Evolutionary conservation across 495 filamentous ascomycete genomes (phyloP), one percentile per base, ranked within the genome.

Genomic region (Stereocaulon alpinum): DNA sequence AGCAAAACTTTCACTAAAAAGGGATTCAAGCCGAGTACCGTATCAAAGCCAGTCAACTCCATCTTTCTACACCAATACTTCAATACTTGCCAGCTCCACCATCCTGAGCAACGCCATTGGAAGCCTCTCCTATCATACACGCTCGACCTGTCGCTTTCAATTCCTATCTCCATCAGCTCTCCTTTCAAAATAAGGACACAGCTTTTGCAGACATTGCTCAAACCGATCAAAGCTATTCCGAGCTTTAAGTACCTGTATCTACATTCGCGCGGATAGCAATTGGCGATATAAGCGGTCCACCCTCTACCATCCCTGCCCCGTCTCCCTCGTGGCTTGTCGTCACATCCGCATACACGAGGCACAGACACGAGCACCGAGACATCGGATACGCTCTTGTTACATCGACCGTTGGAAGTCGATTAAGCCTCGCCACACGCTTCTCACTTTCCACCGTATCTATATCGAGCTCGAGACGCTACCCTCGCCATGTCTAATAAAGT

Each of bases 401-500:
- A 51, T 61, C 27, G 55, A 43, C 49, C 49, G 34, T n/a, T 52
- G 49, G 34, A 29, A 29, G 12, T 30, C 20, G 24, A 52, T n/a
- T 27, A 34, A 52, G 49, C 34, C 34, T 37, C 34, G 40, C 58
- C 58, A 51, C 50, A 22, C 55, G 56, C 40, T 50, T 52, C 45
- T 43, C 63, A 64, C 59, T 59, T 62, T 43, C 32, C 22, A 32
- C 24, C 30, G 10, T n/a, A 27, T 59, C 50, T 54, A 47, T 56
- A 55, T 54, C 53, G 59, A 64, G 55, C 59, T 62, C 45, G 32
- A 53, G 27, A 40, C n/a, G 20, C 50, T 64, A 50, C 65, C 40
- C 55, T 48, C 59, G 47, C 55, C 27, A 68, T 68, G 66, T 50
- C 66, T 64, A 66, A 66, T 52, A 68, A 66, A 63, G 66, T 68